Conservation (phyloP, 768 basidiomycete species). For the Boletus rubropictus region DNA sequence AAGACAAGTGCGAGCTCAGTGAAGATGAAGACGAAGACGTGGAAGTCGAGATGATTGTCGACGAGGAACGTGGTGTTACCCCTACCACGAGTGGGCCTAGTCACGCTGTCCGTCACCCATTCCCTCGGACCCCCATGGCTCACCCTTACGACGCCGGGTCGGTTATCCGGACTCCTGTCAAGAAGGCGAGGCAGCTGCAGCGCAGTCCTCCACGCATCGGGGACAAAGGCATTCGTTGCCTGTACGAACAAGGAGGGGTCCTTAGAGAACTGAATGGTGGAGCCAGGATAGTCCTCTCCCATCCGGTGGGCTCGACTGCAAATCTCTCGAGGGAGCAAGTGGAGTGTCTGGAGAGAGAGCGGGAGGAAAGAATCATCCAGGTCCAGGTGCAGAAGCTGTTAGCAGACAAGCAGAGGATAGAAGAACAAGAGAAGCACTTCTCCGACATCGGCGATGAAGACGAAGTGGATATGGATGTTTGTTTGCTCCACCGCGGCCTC, state of each 20-base stretch:
- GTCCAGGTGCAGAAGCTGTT: constrained; percentile 14
- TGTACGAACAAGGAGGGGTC: constrained; percentile 12
- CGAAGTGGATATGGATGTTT: constrained; percentile 10
- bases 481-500: neutral
- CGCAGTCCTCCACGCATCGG: constrained; percentile 28
- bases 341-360: constrained; percentile 12
- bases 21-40: constrained; percentile 8
- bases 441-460: constrained; percentile 18
- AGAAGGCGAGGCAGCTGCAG: constrained; percentile 24
- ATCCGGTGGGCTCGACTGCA: constrained; percentile 15
- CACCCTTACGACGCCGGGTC: constrained; percentile 27
- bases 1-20: constrained; percentile 1
- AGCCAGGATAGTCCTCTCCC: constrained; percentile 18
- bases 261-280: constrained; percentile 13
- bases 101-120: neutral
- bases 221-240: constrained; percentile 22
- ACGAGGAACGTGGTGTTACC: constrained; percentile 17
- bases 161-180: constrained; percentile 27
- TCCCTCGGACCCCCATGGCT: constrained; percentile 20
- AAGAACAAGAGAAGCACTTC: constrained; percentile 2
- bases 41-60: constrained; percentile 8
- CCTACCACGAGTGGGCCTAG: constrained; percentile 1
- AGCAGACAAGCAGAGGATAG: constrained; percentile 1
- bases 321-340: constrained; percentile 27
- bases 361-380: constrained; percentile 4